Evolutionary conservation across 148 eudicot genomes (phyloP).

Genomic region (Spergularia marina): DNA sequence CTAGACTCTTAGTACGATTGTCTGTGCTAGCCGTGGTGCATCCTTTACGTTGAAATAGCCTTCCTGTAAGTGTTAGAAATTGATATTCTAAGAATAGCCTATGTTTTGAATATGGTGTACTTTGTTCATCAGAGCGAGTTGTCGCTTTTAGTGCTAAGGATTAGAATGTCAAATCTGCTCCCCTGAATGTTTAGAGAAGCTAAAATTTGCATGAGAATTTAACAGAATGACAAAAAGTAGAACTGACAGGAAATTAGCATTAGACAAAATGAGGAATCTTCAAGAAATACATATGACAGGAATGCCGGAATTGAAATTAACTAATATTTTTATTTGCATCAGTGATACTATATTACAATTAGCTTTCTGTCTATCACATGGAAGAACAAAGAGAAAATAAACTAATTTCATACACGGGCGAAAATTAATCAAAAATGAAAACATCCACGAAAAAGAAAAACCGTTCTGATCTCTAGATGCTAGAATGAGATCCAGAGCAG

Average conservation of each 20-base stretch:
- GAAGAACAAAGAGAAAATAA: not conserved
- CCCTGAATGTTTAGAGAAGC: too few species aligned
- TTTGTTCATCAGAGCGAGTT: not conserved
- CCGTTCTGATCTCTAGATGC: not conserved
- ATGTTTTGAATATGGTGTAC: not conserved
- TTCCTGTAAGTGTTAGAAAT: not conserved
- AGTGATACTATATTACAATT: constrained; percentile 29
- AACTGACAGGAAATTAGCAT: not conserved
- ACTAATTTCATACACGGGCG: not conserved
- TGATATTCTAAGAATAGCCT: not conserved
- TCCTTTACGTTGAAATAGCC: not conserved
- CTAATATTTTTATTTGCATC: constrained; percentile 20
- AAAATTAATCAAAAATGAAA: constrained; percentile 3
- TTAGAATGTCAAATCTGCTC: not conserved
- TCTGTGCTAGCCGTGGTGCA: not conserved
- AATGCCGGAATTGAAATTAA: not conserved
- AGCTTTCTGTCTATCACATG: not conserved
- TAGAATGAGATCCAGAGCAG: constrained; percentile 20
- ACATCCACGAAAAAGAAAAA: not conserved
- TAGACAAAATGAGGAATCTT: too few species aligned
- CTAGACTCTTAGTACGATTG: not conserved
- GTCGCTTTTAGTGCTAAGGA: not conserved
- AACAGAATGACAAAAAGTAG: not conserved
- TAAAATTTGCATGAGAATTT: not conserved
- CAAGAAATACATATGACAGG: not conserved